A percentile compares a stretch with the other conserved stretches of the same genome.
These are phyloP conservation scores for Suillus subluteus DNA, from an alignment of 768 basidiomycete genomes.

Conservation along the genomic window DNA sequence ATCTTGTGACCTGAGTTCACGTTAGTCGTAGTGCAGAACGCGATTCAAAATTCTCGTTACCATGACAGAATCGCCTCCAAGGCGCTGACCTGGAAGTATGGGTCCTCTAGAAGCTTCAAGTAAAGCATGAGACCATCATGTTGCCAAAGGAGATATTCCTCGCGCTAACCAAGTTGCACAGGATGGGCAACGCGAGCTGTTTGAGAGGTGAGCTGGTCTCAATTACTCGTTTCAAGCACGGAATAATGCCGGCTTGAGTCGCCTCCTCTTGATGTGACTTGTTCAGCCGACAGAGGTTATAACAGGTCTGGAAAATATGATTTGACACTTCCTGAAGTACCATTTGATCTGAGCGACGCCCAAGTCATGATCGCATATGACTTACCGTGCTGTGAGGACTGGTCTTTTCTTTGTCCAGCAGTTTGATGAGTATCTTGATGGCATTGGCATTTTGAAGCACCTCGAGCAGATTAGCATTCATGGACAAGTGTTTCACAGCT, in stretches of 20 bases:
- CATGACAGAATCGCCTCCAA: constrained; percentile 90
- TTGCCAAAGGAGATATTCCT: constrained; percentile 90
- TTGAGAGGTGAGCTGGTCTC: constrained; percentile 89
- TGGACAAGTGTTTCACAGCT: constrained; percentile 95
- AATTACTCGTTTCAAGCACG: constrained; percentile 87
- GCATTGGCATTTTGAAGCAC: constrained; percentile 96
- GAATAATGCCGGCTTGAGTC: constrained; percentile 93
- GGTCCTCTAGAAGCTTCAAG: constrained; percentile 75
- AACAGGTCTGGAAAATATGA: constrained; percentile 96
- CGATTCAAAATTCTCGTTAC: constrained; percentile 44
- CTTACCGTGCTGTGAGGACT: constrained; percentile 82
- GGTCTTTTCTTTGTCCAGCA: constrained; percentile 79
- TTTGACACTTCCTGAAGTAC: constrained; percentile 87
- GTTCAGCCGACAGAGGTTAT: constrained; percentile 93
- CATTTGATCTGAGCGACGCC: not conserved
- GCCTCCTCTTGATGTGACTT: constrained; percentile 97
- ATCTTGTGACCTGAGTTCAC: constrained; percentile 79
- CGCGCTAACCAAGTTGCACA: constrained; percentile 95
- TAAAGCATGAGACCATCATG: constrained; percentile 89
- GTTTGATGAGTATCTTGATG: constrained; percentile 85
- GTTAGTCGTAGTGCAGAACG: constrained; percentile 10
- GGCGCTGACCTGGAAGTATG: constrained; percentile 91
- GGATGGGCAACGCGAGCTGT: constrained; percentile 95
- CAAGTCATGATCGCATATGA: constrained; percentile 13
- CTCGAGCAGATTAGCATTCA: constrained; percentile 88